phyloP scores from a whole-genome alignment of 352 stramenopile species.

The Detonula confervacea region DNA sequence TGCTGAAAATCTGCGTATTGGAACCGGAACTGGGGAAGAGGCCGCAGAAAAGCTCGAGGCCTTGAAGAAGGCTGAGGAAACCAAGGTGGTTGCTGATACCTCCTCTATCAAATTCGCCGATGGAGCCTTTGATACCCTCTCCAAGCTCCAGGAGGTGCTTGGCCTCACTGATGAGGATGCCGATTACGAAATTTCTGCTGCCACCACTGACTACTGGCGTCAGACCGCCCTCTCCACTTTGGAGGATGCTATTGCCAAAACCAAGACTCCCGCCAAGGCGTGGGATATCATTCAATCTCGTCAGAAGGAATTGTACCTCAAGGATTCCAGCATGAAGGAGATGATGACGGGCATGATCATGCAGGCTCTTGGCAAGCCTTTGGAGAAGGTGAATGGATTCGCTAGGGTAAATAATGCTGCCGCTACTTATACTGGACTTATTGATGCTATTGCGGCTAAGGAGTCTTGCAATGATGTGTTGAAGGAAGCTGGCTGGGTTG shows the following conservation, averaged over 20 bases:
- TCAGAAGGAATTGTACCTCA: slow-evolving; percentile 74
- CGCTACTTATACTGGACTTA: slow-evolving; percentile 69
- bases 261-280: slow-evolving; percentile 57
- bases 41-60: slow-evolving; percentile 20
- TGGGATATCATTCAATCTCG: slow-evolving; percentile 70
- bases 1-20: slow-evolving; percentile 34
- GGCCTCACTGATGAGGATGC: slow-evolving; percentile 66
- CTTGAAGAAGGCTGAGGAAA: slow-evolving; percentile 29
- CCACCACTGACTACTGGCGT: slow-evolving; percentile 70
- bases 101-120: slow-evolving; percentile 69
- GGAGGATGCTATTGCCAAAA: slow-evolving; percentile 58
- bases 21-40: slow-evolving; percentile 32
- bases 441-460: slow-evolving; percentile 76
- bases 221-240: slow-evolving; percentile 64
- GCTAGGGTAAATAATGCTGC: slow-evolving; percentile 80
- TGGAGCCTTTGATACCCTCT: slow-evolving; percentile 64
- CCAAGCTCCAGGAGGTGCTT: slow-evolving; percentile 71
- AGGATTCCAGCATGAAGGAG: slow-evolving; percentile 62
- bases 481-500: slow-evolving; percentile 67
- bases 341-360: slow-evolving; percentile 79
- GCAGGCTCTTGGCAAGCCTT: slow-evolving; percentile 68
- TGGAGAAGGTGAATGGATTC: slow-evolving; percentile 77
- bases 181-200: slow-evolving; percentile 69
- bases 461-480: slow-evolving; percentile 69
- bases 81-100: slow-evolving; percentile 25